Conservation (phyloP, 495 filamentous ascomycete genomes). For the Hyaloscypha finlandica region DNA sequence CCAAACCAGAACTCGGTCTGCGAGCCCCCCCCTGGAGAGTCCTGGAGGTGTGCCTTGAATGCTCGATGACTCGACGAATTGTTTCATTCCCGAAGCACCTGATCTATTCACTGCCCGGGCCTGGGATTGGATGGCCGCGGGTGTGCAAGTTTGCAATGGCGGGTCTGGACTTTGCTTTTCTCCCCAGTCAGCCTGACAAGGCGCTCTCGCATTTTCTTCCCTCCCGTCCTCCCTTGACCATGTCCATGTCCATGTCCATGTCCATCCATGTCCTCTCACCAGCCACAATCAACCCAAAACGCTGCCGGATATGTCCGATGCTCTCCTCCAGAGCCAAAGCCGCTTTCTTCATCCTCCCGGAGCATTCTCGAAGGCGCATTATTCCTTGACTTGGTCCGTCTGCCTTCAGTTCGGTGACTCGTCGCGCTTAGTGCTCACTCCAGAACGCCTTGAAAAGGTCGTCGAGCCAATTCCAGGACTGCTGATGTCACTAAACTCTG, state of each 20-base stretch:
- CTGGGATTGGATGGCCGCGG: neutral
- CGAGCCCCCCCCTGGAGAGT: neutral
- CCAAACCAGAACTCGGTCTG: neutral
- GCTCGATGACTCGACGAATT: conserved; percentile 3
- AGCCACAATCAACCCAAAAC: neutral
- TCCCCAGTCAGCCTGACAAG: conserved; percentile 7
- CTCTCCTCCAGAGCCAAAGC: neutral
- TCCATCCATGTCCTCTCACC: neutral
- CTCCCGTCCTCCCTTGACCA: neutral
- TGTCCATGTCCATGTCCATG: neutral
- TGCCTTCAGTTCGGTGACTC: no score
- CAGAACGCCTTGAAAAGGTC: no score
- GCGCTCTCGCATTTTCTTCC: neutral
- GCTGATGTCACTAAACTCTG: no score
- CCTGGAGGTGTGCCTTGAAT: neutral
- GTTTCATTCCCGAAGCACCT: neutral
- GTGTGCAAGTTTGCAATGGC: no score
- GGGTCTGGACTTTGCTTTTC: neutral
- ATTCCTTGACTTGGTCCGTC: no score
- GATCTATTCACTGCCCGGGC: neutral
- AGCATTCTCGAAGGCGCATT: no score
- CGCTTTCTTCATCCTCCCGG: no score
- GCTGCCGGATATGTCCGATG: neutral
- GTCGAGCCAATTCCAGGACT: no score
- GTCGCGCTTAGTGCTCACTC: no score